Conservation (phyloP, 257 asterid species). For the Prunella vulgaris region DNA sequence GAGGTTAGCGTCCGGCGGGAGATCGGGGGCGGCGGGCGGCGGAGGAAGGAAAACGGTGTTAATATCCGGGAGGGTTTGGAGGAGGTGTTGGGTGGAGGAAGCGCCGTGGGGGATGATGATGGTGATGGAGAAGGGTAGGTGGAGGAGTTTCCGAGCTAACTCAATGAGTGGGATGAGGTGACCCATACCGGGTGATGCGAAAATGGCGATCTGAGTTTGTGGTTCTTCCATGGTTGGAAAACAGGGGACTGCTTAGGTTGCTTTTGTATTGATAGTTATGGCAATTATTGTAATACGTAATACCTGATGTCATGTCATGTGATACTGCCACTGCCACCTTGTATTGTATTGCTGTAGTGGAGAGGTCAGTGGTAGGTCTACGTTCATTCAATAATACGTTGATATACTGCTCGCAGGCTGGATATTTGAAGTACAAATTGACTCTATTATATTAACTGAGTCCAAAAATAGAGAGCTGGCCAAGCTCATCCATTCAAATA, state of each 20-base stretch:
- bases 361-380: too few species aligned
- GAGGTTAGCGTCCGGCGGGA: slow-evolving; percentile 16
- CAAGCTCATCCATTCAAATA: too few species aligned
- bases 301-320: too few species aligned
- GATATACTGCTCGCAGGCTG: too few species aligned
- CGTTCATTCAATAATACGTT: too few species aligned
- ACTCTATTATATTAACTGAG: too few species aligned
- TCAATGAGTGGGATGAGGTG: slow-evolving; percentile 55
- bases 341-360: too few species aligned
- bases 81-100: slow-evolving; percentile 26
- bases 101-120: slow-evolving; percentile 40
- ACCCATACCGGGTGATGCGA: slow-evolving; percentile 63
- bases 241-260: too few species aligned
- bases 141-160: slow-evolving; percentile 39
- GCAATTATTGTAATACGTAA: not conserved
- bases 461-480: too few species aligned
- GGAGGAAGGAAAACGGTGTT: slow-evolving; percentile 43
- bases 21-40: slow-evolving; percentile 21
- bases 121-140: slow-evolving; percentile 27
- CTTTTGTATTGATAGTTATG: too few species aligned
- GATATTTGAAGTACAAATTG: too few species aligned
- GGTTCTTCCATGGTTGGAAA: slow-evolving; percentile 7
- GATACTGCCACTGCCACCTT: too few species aligned
- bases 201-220: slow-evolving; percentile 33
- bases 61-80: slow-evolving; percentile 23